Base-by-base conservation (phyloP, 768 basidiomycete genomes). In the Pisolithus marmoratus region DNA sequence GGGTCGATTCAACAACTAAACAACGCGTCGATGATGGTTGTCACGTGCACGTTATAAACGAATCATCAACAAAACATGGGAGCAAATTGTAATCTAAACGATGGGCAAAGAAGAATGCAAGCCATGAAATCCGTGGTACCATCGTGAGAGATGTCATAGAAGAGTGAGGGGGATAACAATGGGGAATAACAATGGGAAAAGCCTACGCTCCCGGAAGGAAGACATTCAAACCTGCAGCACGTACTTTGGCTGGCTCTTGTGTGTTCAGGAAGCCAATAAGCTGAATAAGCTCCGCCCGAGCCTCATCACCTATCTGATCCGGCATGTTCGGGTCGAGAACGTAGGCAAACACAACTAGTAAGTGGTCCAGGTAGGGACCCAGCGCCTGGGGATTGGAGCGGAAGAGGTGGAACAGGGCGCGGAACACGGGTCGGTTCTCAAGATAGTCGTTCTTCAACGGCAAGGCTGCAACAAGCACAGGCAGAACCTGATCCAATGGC, bases 341-440 rank as follows among this genome's bases (percentile, higher is more conserved):
- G 63, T 83, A 76, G 19, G 79, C 81, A 61, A 97, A 96, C 37
- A 92, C 84, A 12, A 73, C 71, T 31, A 98, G 77, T 22, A 99
- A 72, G 48, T 77, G 76, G 62, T 95, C 90, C 63, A 97, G 76
- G 73, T 85, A 81, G 2, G 85, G 82, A 38, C 81, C 76, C 34
- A 97, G 77, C 1, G 79, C 72, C 44, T 81, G 75, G 14, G 88
- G 82, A 63, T 85, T 80, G n/a, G 75, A 80, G 55, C 81, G 80
- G 81, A 94, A 92, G 45, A 98, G 77, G 57, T 84, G 77, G 83
- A 97, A 90, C 60, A 99, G 75, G 6, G 90, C 86, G 26, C 84
- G 81, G 80, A 95, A 95, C 40, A 93, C 83, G 2, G 93, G 84
- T 36, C 83, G 77, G 70, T 96, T 95, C 72, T 98, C 96, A 54